These are phyloP conservation scores for Periconia macrospinosa DNA, from an alignment of 2,329 filamentous ascomycete genomes.

Conservation along the genomic window DNA sequence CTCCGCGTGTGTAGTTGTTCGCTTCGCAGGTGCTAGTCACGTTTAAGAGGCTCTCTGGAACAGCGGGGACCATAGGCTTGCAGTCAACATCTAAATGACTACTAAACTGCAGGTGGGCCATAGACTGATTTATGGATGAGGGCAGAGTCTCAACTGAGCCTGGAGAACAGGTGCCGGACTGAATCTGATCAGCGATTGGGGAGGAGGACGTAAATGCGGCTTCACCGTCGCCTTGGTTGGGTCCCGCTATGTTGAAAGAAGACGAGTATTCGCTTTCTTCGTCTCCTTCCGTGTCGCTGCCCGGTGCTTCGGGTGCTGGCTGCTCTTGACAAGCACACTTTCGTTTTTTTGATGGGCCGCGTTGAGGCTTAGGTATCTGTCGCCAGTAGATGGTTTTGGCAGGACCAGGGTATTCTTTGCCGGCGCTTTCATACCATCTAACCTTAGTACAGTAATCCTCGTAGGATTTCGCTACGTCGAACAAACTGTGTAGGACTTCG, in stretches of 20 bases:
- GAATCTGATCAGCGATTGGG: no score
- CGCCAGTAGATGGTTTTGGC: no score
- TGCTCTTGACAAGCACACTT: background rate
- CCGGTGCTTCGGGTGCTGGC: constrained; percentile 6
- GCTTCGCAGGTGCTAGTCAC: background rate
- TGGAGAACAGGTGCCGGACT: background rate
- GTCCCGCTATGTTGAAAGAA: no score
- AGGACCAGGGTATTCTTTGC: no score
- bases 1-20: background rate
- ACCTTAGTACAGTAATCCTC: constrained; percentile 31
- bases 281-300: constrained; percentile 26
- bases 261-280: constrained; percentile 4
- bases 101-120: background rate
- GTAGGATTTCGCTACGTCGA: constrained; percentile 28
- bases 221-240: no score
- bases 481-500: constrained; percentile 29
- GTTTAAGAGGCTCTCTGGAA: background rate
- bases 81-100: background rate
- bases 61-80: background rate
- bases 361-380: background rate
- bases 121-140: background rate
- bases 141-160: background rate
- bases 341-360: background rate
- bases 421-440: background rate
- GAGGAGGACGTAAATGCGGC: no score